Conservation (phyloP, 805 yeast genomes). For the Starmerella kuoi region DNA sequence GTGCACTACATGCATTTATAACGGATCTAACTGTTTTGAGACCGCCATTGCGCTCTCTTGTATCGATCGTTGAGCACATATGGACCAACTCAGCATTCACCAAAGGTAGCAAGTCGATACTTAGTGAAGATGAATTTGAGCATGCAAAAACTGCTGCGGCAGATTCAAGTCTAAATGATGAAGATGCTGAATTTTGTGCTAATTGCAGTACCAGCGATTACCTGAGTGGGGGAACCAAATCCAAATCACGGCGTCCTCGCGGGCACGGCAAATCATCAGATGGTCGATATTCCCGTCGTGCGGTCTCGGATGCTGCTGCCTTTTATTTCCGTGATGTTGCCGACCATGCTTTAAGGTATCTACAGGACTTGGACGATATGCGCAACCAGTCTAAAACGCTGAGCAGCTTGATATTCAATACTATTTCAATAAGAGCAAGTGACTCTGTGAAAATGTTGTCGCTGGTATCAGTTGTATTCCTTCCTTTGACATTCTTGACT, state of each 20-base stretch:
- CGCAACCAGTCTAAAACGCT: conserved; percentile 39
- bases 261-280: neutral
- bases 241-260: neutral
- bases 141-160: no score
- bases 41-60: conserved; percentile 37
- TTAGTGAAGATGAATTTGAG: no score
- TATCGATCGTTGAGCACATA: conserved; percentile 37
- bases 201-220: neutral
- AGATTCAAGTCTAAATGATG: neutral
- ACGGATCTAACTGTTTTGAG: conserved; percentile 41
- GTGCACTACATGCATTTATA: conserved; percentile 41
- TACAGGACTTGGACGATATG: conserved; percentile 47
- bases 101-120: neutral
- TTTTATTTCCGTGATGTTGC: conserved; percentile 44
- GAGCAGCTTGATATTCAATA: conserved; percentile 43
- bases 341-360: conserved; percentile 42
- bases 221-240: neutral
- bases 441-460: conserved; percentile 44
- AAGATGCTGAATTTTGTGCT: neutral
- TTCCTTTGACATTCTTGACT: conserved; percentile 48
- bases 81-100: conserved; percentile 1
- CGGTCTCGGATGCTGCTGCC: conserved; percentile 34
- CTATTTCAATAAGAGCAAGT: conserved; percentile 44
- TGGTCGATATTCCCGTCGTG: neutral
- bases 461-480: conserved; percentile 44